phyloP scores from a whole-genome alignment of 2,329 filamentous ascomycete genomes.

The Ceratocystis colombiana region DNA sequence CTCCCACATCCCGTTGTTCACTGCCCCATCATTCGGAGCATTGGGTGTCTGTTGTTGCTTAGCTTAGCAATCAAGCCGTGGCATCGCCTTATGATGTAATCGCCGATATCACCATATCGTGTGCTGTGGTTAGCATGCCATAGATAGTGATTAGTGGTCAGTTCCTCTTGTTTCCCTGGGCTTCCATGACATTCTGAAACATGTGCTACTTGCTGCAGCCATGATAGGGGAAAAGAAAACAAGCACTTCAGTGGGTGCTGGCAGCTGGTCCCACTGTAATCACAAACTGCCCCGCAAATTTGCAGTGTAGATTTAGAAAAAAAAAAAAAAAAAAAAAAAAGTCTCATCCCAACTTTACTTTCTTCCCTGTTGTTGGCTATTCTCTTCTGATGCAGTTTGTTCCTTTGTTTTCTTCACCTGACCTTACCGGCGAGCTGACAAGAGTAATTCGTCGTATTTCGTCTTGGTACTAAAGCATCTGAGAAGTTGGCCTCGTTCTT shows the following conservation, averaged over 20 bases:
- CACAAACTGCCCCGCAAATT: not conserved
- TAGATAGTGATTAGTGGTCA: not conserved
- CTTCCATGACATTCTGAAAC: not conserved
- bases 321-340: not conserved
- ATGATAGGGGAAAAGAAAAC: no score
- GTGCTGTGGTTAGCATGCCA: not conserved
- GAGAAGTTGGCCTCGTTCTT: no score
- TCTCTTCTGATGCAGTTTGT: not conserved
- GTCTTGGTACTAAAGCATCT: no score
- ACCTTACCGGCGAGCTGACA: no score
- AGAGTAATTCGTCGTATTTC: no score
- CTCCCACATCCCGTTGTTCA: no score
- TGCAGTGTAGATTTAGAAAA: not conserved
- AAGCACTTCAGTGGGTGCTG: no score
- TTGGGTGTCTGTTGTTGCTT: no score
- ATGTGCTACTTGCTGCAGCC: not conserved
- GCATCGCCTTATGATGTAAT: not conserved
- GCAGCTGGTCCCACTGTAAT: not conserved
- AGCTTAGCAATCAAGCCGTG: no score
- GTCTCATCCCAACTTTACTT: slow-evolving; percentile 4
- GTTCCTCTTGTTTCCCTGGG: not conserved
- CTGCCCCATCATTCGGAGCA: no score
- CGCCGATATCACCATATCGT: not conserved
- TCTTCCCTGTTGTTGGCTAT: not conserved
- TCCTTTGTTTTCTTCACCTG: not conserved